These are phyloP conservation scores for Gynostemma pentaphyllum DNA, from an alignment of 306 rosid species.

Conservation along the genomic window DNA sequence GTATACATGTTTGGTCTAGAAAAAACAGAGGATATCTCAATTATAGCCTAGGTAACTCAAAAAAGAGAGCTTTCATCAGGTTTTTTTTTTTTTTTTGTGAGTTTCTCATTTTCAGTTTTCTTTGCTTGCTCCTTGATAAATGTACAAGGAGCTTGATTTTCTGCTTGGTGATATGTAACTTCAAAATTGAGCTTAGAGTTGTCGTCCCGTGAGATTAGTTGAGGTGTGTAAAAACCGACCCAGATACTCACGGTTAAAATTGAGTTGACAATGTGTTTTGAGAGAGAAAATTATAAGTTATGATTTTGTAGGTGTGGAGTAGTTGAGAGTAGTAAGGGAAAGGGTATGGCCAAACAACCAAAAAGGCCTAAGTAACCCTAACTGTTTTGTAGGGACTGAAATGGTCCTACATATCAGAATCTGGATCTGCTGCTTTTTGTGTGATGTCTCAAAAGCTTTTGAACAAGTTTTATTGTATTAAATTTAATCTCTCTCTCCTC, in stretches of 20 bases:
- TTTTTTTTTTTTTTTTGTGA: background rate
- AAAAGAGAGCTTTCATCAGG: background rate
- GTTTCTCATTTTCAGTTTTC: background rate
- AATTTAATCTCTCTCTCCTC: background rate
- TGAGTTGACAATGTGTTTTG: background rate
- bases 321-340: conserved; percentile 20
- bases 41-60: background rate
- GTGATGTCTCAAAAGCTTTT: conserved; percentile 27
- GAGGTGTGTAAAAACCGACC: background rate
- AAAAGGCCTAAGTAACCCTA: conserved; percentile 31
- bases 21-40: background rate
- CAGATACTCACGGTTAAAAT: background rate
- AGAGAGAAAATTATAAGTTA: conserved; percentile 3
- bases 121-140: background rate
- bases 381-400: conserved; percentile 44
- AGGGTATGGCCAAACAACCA: conserved; percentile 40
- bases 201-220: too few species aligned
- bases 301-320: conserved; percentile 24
- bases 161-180: background rate
- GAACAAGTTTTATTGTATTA: too few species aligned
- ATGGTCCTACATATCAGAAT: conserved; percentile 82
- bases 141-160: background rate
- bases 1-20: background rate
- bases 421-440: conserved; percentile 60
- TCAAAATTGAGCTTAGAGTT: background rate